Evolutionary conservation across 1,139 yeast genomes (phyloP), one percentile per base, ranked within the genome.

Genomic region (Candida sojae): DNA sequence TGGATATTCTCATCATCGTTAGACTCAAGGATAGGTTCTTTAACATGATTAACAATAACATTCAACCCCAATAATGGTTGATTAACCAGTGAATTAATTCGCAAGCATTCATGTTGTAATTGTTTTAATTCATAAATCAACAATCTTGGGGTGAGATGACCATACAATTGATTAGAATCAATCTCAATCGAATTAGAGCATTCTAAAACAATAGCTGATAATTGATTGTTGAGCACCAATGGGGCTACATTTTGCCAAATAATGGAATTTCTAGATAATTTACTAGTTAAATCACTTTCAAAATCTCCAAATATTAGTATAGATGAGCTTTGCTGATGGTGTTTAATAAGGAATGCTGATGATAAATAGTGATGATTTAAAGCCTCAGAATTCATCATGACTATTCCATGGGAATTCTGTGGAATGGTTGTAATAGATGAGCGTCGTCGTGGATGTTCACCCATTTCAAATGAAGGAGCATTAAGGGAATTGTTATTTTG

Each of bases 301-400:
- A 88, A 82, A 62, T 89, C 96, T 1, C 97, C 97, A 73, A 88
- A 89, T 4, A 86, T 66, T 13, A 88, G 62, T 5, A 88, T 35
- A 2, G 44, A 29, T 9, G n/a, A 12, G 9, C 21, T 33, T 21
- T 30, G 23, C 6, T 7, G 12, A 46, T 31, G 68, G 65, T n/a
- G 70, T 56, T 11, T 58, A 32, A 86, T 62, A 26, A 84, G 65
- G 59, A 73, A 86, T 9, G 86, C 83, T 17, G 86, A 77, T 17
- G 75, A 67, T 31, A 59, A 52, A 52, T 74, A 75, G 34, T 52
- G 55, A 23, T 49, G 48, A 28, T 48, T 43, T 12, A 39, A 25
- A 6, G 45, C 46, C n/a, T 47, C 49, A 13, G 42, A 46, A 12
- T 39, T 45, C 43, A 29, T 45, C 45, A 39, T 43, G 9, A 13